These are phyloP conservation scores for Aquilaria sinensis DNA, from an alignment of 345 rosid species.

Conservation along the genomic window DNA sequence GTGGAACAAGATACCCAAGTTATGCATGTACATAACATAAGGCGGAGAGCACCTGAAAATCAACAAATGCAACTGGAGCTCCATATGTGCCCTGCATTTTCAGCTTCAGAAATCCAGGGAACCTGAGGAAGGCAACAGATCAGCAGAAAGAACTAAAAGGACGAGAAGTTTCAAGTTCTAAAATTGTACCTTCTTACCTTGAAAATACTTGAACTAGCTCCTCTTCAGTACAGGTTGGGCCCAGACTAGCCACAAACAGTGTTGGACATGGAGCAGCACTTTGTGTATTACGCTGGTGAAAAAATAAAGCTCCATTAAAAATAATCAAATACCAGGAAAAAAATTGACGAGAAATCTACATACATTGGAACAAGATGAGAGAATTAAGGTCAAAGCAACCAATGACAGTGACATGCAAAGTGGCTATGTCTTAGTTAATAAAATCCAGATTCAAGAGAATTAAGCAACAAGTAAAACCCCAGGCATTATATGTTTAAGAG, in stretches of 20 bases:
- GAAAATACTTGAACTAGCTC: conserved; percentile 80
- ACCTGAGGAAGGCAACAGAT: conserved; percentile 31
- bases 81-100: conserved; percentile 84
- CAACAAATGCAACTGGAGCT: conserved; percentile 83
- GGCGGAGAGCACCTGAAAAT: conserved; percentile 59
- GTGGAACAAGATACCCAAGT: no score
- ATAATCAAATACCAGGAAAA: not conserved
- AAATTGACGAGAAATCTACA: not conserved
- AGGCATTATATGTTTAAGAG: no score
- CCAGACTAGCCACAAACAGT: conserved; percentile 78
- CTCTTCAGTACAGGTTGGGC: conserved; percentile 74
- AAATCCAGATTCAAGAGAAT: no score
- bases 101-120: conserved; percentile 77
- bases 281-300: conserved; percentile 1
- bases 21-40: no score
- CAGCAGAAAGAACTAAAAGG: conserved; percentile 3
- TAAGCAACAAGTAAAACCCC: no score
- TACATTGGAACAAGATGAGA: not conserved
- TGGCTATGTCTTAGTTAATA: no score
- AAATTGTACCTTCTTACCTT: conserved; percentile 32
- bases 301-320: not conserved
- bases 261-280: conserved; percentile 69
- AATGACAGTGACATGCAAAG: no score
- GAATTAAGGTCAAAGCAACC: not conserved
- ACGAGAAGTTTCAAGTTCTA: not conserved